phyloP scores from a whole-genome alignment of 2,329 filamentous ascomycete genomes.

The Magnaporthiopsis poae region DNA sequence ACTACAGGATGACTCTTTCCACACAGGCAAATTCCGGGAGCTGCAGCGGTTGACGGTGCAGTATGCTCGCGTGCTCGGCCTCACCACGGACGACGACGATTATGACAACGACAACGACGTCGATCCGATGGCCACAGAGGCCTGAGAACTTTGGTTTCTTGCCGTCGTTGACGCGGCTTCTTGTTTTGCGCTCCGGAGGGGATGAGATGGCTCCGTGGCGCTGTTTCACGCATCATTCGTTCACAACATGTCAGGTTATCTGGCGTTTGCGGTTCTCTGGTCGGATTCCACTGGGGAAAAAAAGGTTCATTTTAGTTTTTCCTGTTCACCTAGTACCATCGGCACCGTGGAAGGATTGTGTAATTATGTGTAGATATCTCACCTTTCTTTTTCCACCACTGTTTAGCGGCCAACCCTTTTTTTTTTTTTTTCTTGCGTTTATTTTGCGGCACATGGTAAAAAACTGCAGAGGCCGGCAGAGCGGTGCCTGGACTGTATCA shows the following conservation, averaged over 20 bases:
- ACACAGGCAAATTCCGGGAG: constrained; percentile 81
- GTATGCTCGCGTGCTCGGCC: constrained; percentile 73
- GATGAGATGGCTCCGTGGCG: background rate
- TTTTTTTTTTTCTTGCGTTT: background rate
- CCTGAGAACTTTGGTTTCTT: constrained; percentile 4
- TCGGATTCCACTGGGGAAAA: background rate
- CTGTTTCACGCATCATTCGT: background rate
- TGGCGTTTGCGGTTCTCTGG: background rate
- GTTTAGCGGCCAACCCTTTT: background rate
- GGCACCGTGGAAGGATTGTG: background rate
- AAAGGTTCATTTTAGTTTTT: background rate
- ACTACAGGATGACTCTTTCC: constrained; percentile 14
- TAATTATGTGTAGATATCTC: background rate
- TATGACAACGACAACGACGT: constrained; percentile 21
- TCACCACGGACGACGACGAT: constrained; percentile 40
- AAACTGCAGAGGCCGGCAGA: background rate
- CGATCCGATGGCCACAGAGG: constrained; percentile 14
- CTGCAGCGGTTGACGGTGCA: constrained; percentile 89
- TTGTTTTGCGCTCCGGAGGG: background rate
- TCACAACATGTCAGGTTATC: background rate
- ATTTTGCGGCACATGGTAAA: background rate
- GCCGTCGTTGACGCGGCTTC: background rate
- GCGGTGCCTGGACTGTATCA: too few species aligned
- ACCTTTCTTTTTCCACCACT: background rate
- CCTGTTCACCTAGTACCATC: background rate